Conservation (phyloP, 805 yeast genomes). For the Phaffomyces opuntiae region DNA sequence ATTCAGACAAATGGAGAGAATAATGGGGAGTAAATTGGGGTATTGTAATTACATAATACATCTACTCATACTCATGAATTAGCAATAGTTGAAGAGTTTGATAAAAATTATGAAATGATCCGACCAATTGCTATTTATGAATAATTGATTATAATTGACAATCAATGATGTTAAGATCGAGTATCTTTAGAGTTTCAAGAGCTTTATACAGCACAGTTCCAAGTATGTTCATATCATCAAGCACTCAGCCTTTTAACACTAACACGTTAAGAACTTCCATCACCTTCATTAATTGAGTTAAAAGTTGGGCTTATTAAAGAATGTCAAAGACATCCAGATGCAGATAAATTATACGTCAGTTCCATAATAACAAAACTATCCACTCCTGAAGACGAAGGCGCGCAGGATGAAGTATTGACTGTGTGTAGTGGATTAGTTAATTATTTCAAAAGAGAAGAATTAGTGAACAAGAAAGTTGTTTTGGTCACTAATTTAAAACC, state of each 20-base stretch:
- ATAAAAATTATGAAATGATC: too few relatives aligned
- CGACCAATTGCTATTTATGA: too few relatives aligned
- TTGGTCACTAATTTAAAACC: constrained; percentile 53
- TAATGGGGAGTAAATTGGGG: too few relatives aligned
- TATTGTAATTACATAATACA: too few relatives aligned
- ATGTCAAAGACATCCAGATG: constrained; percentile 45
- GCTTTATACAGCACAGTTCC: neutral
- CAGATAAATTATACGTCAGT: constrained; percentile 55
- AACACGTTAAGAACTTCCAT: neutral
- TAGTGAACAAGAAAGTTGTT: constrained; percentile 39
- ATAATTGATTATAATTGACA: too few relatives aligned
- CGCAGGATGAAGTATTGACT: constrained; percentile 21
- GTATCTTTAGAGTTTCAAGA: neutral
- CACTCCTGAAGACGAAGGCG: constrained; percentile 7
- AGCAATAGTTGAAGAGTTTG: too few relatives aligned
- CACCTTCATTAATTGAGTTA: constrained; percentile 23
- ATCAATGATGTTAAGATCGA: neutral
- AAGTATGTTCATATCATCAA: neutral
- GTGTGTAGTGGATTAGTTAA: constrained; percentile 58
- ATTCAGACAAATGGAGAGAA: too few relatives aligned
- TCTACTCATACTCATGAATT: too few relatives aligned
- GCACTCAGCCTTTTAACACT: too few relatives aligned
- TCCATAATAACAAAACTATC: constrained; percentile 24
- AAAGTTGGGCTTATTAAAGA: constrained; percentile 43
- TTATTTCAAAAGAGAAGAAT: constrained; percentile 30